Base-by-base conservation (phyloP, 2,329 filamentous ascomycete species). In the Tolypocladium tropicale region DNA sequence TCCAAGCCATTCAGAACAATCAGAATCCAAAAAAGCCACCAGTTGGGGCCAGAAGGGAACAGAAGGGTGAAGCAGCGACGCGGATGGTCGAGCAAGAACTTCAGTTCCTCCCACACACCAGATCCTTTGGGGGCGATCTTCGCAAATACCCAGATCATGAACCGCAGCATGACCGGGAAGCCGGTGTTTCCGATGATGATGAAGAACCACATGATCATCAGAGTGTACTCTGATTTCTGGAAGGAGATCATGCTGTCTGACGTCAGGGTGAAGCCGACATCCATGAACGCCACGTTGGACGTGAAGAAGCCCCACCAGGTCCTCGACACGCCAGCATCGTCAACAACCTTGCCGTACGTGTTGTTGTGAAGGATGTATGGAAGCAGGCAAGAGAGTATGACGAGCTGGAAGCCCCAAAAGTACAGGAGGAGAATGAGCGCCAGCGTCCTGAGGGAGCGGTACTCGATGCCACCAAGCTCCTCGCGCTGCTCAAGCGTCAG, bases 301-400 rank as follows among this genome's bases (percentile, higher is more conserved):
- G 90, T 96, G 73, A 93, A 99, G 62, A 99, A 84, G 0, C 83
- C 91, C 88, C 94, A 99, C 94, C 94, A 99, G 0, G 82, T 80
- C 43, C 83, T 83, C 56, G 78, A 85, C 62, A 89, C 74, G 10
- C 83, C 84, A 53, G 75, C 78, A 0, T 68, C 70, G 2, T 79
- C 75, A n/a, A 96, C 81, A 18, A 93, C 67, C 0, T 75, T 62
- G 6, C 83, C 84, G 69, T 89, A 96, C 2, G 72, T 74, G 0
- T 76, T 58, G 48, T 78, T 82, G 25, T 83, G 74, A 32, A 85
- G 67, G 56, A 97, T 95, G 86, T 91, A 99, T 0, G 90, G 89
- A 3, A 90, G 67, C 14, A 96, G 71, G 62, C 84, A 85, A 32
- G 90, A 68, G 39, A 95, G 74, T 0, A 86, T 90, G 4, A 96